Evolutionary conservation across 495 filamentous ascomycete genomes (phyloP), one percentile per base, ranked within the genome.

Genomic region (Penicillium bovifimosum): DNA sequence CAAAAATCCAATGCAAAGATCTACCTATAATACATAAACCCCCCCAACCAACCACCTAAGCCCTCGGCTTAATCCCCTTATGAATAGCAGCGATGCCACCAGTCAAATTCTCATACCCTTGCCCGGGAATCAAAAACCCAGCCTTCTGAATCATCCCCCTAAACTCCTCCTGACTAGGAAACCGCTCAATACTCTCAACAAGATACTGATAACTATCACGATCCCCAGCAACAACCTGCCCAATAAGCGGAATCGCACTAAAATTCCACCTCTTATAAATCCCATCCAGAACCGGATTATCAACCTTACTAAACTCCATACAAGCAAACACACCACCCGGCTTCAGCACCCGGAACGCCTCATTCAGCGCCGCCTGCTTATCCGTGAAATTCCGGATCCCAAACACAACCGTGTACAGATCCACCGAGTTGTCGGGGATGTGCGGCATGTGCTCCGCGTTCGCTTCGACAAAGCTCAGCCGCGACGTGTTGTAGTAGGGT

Each of bases 221-320:
- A 66, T 98, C 93, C 2, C 87, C 92, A 3, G 93, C 95, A 28
- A 98, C 91, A 56, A 98, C 58, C 73, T 98, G 91, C 14, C 93
- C 93, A 66, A 98, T 96, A 40, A 98, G 61, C 2, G 93, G 93
- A 56, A 98, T 98, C 13, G 90, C 89, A 43, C 82, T 77, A 70
- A 97, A 98, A 57, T 90, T 96, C 88, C 95, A 98, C 48, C 88
- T 75, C 77, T 96, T 95, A 73, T 98, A 98, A 3, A 92, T 66
- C n/a, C 79, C 82, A 72, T 96, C 85, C 62, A 96, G 79, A 11
- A 95, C 34, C 11, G 72, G 57, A 60, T 84, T 87, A 45, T 79
- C 77, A 31, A 93, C 87, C 66, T 90, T 90, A 61, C 83, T 86
- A 70, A 98, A 98, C 76, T 98, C 93, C 62, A 98, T 81, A 65